Evolutionary conservation across 192 early-diverging fungal species (phyloP).

Genomic region (Backusella parvicylindrica): DNA sequence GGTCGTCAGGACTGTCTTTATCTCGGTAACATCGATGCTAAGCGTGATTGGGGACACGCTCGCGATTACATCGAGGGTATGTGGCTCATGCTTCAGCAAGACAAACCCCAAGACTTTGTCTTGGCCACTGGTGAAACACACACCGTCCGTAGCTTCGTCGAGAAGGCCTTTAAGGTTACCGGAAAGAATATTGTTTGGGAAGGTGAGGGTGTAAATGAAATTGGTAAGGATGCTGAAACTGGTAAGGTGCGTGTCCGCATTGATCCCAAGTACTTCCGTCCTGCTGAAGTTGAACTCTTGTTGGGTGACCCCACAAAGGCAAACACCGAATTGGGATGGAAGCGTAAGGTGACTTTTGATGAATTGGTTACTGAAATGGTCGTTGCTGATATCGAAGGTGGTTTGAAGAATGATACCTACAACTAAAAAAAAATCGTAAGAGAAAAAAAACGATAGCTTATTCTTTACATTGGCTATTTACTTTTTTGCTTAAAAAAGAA

Average conservation of each 20-base stretch:
- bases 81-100: slow-evolving; percentile 83
- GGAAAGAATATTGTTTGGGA: slow-evolving; percentile 62
- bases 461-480: not conserved
- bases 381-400: slow-evolving; percentile 50
- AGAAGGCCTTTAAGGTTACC: slow-evolving; percentile 68
- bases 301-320: slow-evolving; percentile 74
- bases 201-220: slow-evolving; percentile 57
- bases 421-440: not conserved
- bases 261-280: slow-evolving; percentile 77
- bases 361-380: slow-evolving; percentile 67
- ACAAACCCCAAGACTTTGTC: slow-evolving; percentile 68
- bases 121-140: slow-evolving; percentile 80
- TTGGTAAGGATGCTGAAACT: slow-evolving; percentile 53
- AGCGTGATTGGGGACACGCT: slow-evolving; percentile 82
- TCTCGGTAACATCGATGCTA: slow-evolving; percentile 75
- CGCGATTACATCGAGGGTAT: slow-evolving; percentile 76
- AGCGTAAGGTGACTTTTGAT: slow-evolving; percentile 67
- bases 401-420: slow-evolving; percentile 15
- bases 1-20: slow-evolving; percentile 66
- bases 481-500: not conserved
- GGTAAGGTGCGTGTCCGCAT: slow-evolving; percentile 57
- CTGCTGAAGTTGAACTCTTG: slow-evolving; percentile 74
- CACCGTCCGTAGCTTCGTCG: slow-evolving; percentile 71
- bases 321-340: slow-evolving; percentile 60
- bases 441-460: not conserved